phyloP scores from a whole-genome alignment of 2,329 filamentous ascomycete species.

The Corynespora cassiicola region DNA sequence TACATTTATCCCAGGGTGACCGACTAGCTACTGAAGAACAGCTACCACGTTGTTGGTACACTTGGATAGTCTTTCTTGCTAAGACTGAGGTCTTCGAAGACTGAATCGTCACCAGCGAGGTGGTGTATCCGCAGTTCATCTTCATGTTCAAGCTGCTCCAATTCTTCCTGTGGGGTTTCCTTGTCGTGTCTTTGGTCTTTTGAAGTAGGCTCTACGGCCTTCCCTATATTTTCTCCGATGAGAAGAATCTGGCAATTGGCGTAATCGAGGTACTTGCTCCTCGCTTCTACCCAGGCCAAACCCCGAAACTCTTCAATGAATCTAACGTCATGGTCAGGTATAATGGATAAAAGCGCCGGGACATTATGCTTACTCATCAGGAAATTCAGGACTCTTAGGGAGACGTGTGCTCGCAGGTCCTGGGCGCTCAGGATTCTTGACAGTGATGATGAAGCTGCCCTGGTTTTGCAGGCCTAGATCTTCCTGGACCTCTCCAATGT shows the following conservation, averaged over 20 bases:
- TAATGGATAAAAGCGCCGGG: not conserved
- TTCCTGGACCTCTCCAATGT: slow-evolving; percentile 74
- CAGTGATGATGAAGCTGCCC: slow-evolving; percentile 79
- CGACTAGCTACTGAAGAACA: too few relatives aligned
- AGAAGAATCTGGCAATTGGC: slow-evolving; percentile 78
- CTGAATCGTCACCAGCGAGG: slow-evolving; percentile 64
- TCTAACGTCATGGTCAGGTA: slow-evolving; percentile 46
- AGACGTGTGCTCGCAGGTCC: slow-evolving; percentile 70
- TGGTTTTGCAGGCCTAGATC: slow-evolving; percentile 74
- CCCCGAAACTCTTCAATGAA: slow-evolving; percentile 74
- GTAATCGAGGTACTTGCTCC: slow-evolving; percentile 77
- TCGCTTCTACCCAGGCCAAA: slow-evolving; percentile 75
- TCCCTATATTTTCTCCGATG: slow-evolving; percentile 71
- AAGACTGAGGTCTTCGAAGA: slow-evolving; percentile 67
- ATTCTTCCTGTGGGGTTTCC: slow-evolving; percentile 70
- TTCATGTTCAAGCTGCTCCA: slow-evolving; percentile 78
- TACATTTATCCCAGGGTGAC: too few relatives aligned
- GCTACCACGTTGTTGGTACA: slow-evolving; percentile 43
- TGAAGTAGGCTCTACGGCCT: slow-evolving; percentile 62
- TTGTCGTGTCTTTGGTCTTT: slow-evolving; percentile 64
- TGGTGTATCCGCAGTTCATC: slow-evolving; percentile 71
- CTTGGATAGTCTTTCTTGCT: slow-evolving; percentile 66
- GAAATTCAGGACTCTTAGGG: slow-evolving; percentile 71
- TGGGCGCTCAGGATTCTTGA: slow-evolving; percentile 77
- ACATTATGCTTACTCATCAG: slow-evolving; percentile 66